Evolutionary conservation across 2,329 filamentous ascomycete genomes (phyloP), one percentile per base, ranked within the genome.

Genomic region (Calonectria hongkongensis): DNA sequence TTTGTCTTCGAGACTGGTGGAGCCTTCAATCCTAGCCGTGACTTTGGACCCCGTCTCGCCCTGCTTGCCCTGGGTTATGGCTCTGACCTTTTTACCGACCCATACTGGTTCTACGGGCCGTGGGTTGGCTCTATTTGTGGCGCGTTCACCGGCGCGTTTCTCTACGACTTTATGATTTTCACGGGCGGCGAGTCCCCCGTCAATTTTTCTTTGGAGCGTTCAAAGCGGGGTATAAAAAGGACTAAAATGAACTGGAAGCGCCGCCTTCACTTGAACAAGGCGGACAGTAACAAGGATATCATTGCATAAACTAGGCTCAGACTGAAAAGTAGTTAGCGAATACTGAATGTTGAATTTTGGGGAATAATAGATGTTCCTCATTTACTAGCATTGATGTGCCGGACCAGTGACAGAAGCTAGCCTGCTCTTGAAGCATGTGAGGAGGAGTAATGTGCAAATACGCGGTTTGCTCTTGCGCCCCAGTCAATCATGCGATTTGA

Each of bases 121-220:
- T 56, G 51, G 51, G 51, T 56, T 56, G 51, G 51, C 30, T 56
- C 51, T 15, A n/a, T 56, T 21, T 56, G 51, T 30, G 51, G 51
- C 28, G 51, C 51, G n/a, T 56, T 56, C n/a, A 56, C 51, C 1
- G 51, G 51, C 28, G 51, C 51, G 21, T 56, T 56, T 56, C 51
- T 56, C 51, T 56, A 56, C 51, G 51, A 56, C 51, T 56, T 56
- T 25, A 56, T 56, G 51, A 56, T 56, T 56, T 56, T 56, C 30
- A 56, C 51, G 16, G 51, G 51, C 10, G 51, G 51, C 51, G 51
- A 56, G 30, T 56, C 51, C 16, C 51, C 51, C 18, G 51, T 56
- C 51, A 56, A 56, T 30, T 56, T 33, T 18, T 30, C 51, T 21
- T 30, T 56, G 10, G 51, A 56, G 15, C 51, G 51, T 10, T 56